A percentile compares a stretch with the other conserved stretches of the same genome.
These are phyloP conservation scores for Zygotorulaspora florentina DNA, from an alignment of 805 yeast genomes.

Conservation along the genomic window DNA sequence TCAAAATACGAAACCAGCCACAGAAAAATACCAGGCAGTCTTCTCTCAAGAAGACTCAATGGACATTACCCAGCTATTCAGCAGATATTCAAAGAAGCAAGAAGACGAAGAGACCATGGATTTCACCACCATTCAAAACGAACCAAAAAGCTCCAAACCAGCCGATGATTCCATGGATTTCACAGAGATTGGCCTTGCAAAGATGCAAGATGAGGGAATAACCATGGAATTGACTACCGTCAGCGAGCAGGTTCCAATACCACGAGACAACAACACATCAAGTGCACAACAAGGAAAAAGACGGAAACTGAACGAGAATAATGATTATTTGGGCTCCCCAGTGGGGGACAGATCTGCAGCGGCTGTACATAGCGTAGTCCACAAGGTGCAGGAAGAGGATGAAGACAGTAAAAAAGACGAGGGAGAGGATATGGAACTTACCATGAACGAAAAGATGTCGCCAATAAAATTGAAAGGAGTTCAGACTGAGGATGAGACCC, in stretches of 20 bases:
- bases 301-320: background rate
- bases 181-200: background rate
- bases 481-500: background rate
- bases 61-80: constrained; percentile 24
- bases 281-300: background rate
- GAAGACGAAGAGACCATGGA: constrained; percentile 14
- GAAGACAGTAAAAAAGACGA: constrained; percentile 2
- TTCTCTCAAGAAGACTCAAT: constrained; percentile 18
- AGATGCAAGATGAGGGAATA: background rate
- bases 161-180: constrained; percentile 14
- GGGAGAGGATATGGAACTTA: constrained; percentile 19
- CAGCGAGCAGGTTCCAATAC: too few species aligned
- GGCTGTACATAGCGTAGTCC: constrained; percentile 14
- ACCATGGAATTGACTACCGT: background rate
- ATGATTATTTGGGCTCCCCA: background rate
- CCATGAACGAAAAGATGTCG: constrained; percentile 28
- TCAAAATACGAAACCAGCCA: background rate
- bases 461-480: constrained; percentile 20
- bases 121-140: constrained; percentile 5
- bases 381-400: constrained; percentile 1
- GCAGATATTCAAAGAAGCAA: constrained; percentile 13
- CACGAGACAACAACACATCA: too few species aligned
- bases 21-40: constrained; percentile 3
- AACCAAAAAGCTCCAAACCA: background rate
- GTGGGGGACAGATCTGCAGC: background rate